Base-by-base conservation (phyloP, 2,329 filamentous ascomycete species). In the Botrytis fragariae region DNA sequence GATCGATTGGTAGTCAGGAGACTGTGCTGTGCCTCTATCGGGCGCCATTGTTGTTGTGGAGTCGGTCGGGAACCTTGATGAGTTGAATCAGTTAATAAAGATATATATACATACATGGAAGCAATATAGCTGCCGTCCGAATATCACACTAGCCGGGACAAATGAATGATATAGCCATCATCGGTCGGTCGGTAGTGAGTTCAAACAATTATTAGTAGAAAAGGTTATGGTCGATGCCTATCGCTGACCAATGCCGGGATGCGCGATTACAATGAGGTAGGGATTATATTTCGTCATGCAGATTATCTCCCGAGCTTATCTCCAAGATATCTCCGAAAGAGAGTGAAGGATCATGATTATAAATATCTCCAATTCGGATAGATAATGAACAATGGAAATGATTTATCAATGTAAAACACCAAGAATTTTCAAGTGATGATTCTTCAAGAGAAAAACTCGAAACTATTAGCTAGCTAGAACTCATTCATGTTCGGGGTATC, bases 1-100 rank as follows among this genome's bases (percentile, higher is more conserved):
- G 71, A 77, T 79, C 44, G 78, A 76, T 64, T 77, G 77, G 69
- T 78, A 79, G 71, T 74, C 48, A 25, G 75, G 74, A 57, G 71
- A 74, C 29, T 69, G 72, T 22, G 69, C 39, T 57, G 63, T 45
- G 62, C 76, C 75, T 74, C 77, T 78, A 51, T 79, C 78, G 32
- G 77, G 77, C n/a, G 77, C 74, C 78, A 79, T 79, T 57, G 29
- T 37, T 9, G 29, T 68, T 39, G 45, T 54, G 35, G 18, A 45
- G 42, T 32, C 68, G 29, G 57, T 32, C 68, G 29, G 62, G 12
- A 45, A 62, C 29, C 68, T 70, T 45, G 20, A 35, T 37, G 20
- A 4, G 25, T 5, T 62, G 54, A 48, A 70, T 42, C 22, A n/a
- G 68, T 22, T 4, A 35, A 18, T 18, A 32, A 18, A 61, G 35